A percentile compares a stretch with the other conserved stretches of the same genome.
These are phyloP conservation scores for Neofusicoccum sp. DNA, from an alignment of 2,329 filamentous ascomycete genomes.

Conservation along the genomic window DNA sequence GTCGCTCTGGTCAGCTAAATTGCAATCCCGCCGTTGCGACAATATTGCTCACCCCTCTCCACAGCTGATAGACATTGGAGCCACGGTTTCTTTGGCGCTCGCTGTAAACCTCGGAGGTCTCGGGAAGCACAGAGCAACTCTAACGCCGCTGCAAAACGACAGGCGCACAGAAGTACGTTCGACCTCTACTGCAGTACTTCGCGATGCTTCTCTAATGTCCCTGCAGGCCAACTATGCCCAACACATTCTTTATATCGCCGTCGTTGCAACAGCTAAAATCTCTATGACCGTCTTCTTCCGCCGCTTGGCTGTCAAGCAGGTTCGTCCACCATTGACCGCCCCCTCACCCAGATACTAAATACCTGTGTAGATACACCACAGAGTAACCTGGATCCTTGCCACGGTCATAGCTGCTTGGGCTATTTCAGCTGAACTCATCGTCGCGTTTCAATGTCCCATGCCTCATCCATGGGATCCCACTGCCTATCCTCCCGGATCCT, in stretches of 20 bases:
- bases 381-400: not conserved
- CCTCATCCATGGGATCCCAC: slow-evolving; percentile 7
- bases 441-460: slow-evolving; percentile 5
- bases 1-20: not conserved
- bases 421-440: not conserved
- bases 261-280: not conserved
- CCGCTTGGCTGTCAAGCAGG: not conserved
- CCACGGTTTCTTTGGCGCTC: not conserved
- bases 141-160: not conserved
- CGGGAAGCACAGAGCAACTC: not conserved
- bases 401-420: not conserved
- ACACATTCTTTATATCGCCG: slow-evolving; percentile 2
- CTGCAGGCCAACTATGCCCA: slow-evolving; percentile 1
- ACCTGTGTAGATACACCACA: not conserved
- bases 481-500: not conserved
- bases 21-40: not conserved
- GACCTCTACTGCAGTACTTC: not conserved
- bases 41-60: not conserved
- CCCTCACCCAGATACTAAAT: no score
- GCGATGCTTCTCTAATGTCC: not conserved
- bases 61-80: slow-evolving; percentile 8
- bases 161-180: not conserved
- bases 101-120: not conserved
- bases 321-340: not conserved
- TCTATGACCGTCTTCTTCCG: slow-evolving; percentile 10